Evolutionary conservation across 805 yeast genomes (phyloP).

Genomic region (Wickerhamomyces queroliae): DNA sequence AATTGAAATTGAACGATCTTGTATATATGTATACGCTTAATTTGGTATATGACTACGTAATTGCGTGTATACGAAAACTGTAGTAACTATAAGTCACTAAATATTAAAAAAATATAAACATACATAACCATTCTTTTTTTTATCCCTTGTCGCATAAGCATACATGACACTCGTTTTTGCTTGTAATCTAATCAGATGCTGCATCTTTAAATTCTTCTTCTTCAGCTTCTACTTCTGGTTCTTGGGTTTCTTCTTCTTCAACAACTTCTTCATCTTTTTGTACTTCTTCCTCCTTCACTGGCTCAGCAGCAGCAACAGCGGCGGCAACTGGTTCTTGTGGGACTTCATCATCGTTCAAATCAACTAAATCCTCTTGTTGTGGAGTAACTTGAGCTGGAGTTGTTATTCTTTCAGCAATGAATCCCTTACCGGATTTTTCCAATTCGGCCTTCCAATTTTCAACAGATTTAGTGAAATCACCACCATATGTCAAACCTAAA

Average conservation of each 20-base stretch:
- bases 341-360: conserved; percentile 30
- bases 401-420: conserved; percentile 57
- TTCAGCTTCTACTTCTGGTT: conserved; percentile 11
- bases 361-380: conserved; percentile 31
- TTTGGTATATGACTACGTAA: neutral
- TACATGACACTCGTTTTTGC: no score
- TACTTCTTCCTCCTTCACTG: conserved; percentile 15
- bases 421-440: conserved; percentile 40
- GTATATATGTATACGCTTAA: conserved; percentile 1
- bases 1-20: neutral
- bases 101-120: no score
- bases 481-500: conserved; percentile 63
- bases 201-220: conserved; percentile 7
- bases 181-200: conserved; percentile 2
- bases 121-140: no score
- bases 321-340: conserved; percentile 22
- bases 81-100: no score
- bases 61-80: neutral
- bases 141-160: no score
- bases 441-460: conserved; percentile 65
- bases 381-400: conserved; percentile 35
- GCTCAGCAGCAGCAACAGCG: conserved; percentile 16
- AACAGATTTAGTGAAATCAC: conserved; percentile 40
- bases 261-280: conserved; percentile 12
- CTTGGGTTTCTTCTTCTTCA: conserved; percentile 15